Conservation (phyloP, 2,329 filamentous ascomycete species). For the Dactylellina leptospora region DNA sequence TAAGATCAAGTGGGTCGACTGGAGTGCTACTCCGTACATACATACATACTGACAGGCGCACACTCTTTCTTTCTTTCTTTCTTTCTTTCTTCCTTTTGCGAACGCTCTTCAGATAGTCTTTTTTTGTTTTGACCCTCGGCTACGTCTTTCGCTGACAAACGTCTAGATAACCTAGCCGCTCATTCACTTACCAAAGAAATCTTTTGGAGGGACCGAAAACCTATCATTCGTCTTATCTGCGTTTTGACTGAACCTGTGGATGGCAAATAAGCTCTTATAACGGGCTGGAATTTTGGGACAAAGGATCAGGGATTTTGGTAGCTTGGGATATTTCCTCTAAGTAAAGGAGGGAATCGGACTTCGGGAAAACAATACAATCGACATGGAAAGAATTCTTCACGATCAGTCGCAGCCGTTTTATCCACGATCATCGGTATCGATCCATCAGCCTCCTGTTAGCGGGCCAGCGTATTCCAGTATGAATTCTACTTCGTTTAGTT, state of each 20-base stretch:
- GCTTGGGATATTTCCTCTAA: constrained; percentile 44
- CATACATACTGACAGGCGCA: too few species aligned
- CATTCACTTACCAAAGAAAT: neutral
- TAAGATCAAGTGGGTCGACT: constrained; percentile 37
- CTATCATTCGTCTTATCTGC: neutral
- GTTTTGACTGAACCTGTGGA: constrained; percentile 8
- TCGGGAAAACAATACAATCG: constrained; percentile 33
- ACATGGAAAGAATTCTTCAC: constrained; percentile 53
- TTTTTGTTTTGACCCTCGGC: neutral
- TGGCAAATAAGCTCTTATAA: constrained; percentile 33
- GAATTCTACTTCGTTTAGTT: constrained; percentile 52
- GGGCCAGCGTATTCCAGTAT: constrained; percentile 38
- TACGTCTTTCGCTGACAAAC: constrained; percentile 5
- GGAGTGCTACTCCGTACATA: neutral
- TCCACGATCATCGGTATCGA: constrained; percentile 45
- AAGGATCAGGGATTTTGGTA: constrained; percentile 37
- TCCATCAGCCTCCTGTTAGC: constrained; percentile 46
- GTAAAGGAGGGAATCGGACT: constrained; percentile 26
- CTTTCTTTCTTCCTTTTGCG: too few species aligned
- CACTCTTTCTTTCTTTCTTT: too few species aligned
- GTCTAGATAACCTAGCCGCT: neutral
- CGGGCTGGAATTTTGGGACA: constrained; percentile 22
- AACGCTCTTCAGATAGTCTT: too few species aligned
- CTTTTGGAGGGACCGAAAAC: neutral
- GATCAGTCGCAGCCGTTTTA: constrained; percentile 49